phyloP scores from a whole-genome alignment of 1,284 basidiomycete species.

The Ceraceosorus guamensis region DNA sequence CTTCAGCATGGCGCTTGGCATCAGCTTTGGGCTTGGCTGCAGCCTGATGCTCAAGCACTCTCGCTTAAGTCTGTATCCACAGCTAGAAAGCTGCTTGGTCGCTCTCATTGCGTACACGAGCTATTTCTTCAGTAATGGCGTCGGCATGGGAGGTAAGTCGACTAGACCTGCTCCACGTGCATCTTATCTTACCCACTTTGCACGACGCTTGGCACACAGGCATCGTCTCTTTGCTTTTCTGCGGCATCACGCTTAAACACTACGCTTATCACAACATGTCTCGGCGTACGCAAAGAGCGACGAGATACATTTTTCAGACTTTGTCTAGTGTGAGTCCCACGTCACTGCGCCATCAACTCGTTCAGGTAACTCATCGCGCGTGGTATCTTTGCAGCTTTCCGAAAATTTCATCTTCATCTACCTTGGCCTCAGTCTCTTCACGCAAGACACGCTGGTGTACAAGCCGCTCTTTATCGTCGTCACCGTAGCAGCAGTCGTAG shows the following conservation, averaged over 20 bases:
- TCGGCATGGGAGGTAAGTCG: slow-evolving; percentile 69
- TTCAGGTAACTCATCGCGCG: background rate
- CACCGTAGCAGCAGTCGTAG: slow-evolving; percentile 68
- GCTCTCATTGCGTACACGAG: slow-evolving; percentile 90
- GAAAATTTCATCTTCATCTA: slow-evolving; percentile 99
- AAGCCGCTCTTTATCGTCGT: slow-evolving; percentile 82
- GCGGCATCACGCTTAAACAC: slow-evolving; percentile 97
- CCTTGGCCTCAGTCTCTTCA: slow-evolving; percentile 91
- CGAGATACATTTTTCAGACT: slow-evolving; percentile 65
- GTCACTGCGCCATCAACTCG: too few relatives aligned
- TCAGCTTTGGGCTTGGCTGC: slow-evolving; percentile 78
- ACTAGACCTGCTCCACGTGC: slow-evolving; percentile 18
- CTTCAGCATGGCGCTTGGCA: slow-evolving; percentile 85
- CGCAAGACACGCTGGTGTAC: slow-evolving; percentile 76
- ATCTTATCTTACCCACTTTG: background rate
- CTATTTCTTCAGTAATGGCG: slow-evolving; percentile 96
- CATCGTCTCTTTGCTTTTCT: slow-evolving; percentile 95
- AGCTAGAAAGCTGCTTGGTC: slow-evolving; percentile 77
- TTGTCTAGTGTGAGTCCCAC: slow-evolving; percentile 30
- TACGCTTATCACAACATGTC: slow-evolving; percentile 99
- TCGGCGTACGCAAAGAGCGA: slow-evolving; percentile 79
- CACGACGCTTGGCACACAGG: slow-evolving; percentile 49
- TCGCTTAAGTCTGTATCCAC: slow-evolving; percentile 75
- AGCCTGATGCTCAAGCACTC: slow-evolving; percentile 94
- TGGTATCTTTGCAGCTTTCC: slow-evolving; percentile 59